A percentile compares a stretch with the other conserved stretches of the same genome.
Evolutionary conservation across 2,329 filamentous ascomycete species (phyloP).

Genomic region (Calonectria multiphialidica): DNA sequence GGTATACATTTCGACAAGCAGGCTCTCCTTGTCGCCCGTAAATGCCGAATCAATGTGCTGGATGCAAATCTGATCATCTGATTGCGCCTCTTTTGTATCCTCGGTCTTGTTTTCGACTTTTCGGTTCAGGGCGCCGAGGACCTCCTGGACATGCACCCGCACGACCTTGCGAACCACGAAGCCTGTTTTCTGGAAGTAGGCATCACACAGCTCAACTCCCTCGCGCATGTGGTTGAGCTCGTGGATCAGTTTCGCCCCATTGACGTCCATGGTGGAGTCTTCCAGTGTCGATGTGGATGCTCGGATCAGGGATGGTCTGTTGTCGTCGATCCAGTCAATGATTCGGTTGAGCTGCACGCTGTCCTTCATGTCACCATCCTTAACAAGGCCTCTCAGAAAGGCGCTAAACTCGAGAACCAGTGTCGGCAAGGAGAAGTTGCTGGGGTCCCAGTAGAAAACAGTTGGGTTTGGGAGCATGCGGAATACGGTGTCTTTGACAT

Average conservation of each 20-base stretch:
- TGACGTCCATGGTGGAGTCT: slow-evolving; percentile 23
- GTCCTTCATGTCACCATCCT: background rate
- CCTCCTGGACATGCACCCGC: slow-evolving; percentile 29
- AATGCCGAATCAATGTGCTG: slow-evolving; percentile 32
- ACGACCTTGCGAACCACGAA: slow-evolving; percentile 26
- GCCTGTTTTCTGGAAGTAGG: slow-evolving; percentile 20
- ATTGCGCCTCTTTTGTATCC: background rate
- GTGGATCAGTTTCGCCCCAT: slow-evolving; percentile 27
- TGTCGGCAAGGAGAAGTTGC: slow-evolving; percentile 27
- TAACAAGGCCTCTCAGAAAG: background rate
- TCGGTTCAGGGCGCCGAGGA: slow-evolving; percentile 26
- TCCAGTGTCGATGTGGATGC: slow-evolving; percentile 28
- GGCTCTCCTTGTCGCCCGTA: slow-evolving; percentile 23
- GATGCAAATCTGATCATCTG: slow-evolving; percentile 1
- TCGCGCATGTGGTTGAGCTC: slow-evolving; percentile 26
- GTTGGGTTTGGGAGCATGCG: slow-evolving; percentile 57
- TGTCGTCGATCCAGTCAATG: slow-evolving; percentile 27
- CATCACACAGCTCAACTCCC: slow-evolving; percentile 29
- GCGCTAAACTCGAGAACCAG: slow-evolving; percentile 26
- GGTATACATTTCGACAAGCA: slow-evolving; percentile 32
- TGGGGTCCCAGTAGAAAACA: slow-evolving; percentile 34
- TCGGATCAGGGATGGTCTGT: slow-evolving; percentile 22
- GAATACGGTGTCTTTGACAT: slow-evolving; percentile 52
- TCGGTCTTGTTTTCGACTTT: background rate
- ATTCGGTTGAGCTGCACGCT: slow-evolving; percentile 23